Conservation (phyloP, 2,329 filamentous ascomycete species). For the Onygenales sp. region DNA sequence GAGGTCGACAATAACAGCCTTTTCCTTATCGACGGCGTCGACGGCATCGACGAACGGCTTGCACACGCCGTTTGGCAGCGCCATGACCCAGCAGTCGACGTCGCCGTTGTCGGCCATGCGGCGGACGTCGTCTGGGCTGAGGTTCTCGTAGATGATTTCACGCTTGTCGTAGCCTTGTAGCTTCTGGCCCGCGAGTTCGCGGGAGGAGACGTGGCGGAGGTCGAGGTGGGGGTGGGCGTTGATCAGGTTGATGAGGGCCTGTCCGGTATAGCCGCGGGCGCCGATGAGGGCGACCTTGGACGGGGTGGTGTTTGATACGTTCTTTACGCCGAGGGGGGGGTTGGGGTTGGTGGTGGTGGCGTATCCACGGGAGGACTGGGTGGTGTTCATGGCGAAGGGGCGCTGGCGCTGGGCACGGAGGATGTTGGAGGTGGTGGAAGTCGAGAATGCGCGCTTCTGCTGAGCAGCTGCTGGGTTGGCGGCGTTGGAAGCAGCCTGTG, state of each 20-base stretch:
- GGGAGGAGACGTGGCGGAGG: conserved; percentile 82
- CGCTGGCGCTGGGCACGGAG: conserved; percentile 25
- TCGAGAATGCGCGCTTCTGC: conserved; percentile 61
- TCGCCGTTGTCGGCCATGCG: conserved; percentile 74
- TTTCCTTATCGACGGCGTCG: conserved; percentile 55
- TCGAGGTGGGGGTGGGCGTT: conserved; percentile 86
- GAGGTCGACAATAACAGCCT: conserved; percentile 78
- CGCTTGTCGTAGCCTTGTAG: conserved; percentile 85
- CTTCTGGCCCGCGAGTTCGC: conserved; percentile 79
- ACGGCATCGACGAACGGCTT: conserved; percentile 89
- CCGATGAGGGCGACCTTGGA: conserved; percentile 81
- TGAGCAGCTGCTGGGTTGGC: conserved; percentile 40
- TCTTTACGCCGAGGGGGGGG: conserved; percentile 80
- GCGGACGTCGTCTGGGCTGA: conserved; percentile 76
- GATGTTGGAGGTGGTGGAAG: conserved; percentile 32
- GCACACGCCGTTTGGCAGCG: conserved; percentile 89
- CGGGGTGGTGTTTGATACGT: conserved; percentile 69
- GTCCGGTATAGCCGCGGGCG: conserved; percentile 87
- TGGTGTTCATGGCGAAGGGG: conserved; percentile 13
- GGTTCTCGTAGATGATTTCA: conserved; percentile 84
- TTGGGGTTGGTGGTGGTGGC: conserved; percentile 50
- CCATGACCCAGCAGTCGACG: conserved; percentile 96
- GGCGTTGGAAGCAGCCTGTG: conserved; percentile 56
- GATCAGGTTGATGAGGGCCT: conserved; percentile 77
- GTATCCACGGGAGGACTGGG: conserved; percentile 29